A percentile compares a stretch with the other conserved stretches of the same genome.
phyloP scores from a whole-genome alignment of 352 stramenopile species.

The Pythium monospermum region DNA sequence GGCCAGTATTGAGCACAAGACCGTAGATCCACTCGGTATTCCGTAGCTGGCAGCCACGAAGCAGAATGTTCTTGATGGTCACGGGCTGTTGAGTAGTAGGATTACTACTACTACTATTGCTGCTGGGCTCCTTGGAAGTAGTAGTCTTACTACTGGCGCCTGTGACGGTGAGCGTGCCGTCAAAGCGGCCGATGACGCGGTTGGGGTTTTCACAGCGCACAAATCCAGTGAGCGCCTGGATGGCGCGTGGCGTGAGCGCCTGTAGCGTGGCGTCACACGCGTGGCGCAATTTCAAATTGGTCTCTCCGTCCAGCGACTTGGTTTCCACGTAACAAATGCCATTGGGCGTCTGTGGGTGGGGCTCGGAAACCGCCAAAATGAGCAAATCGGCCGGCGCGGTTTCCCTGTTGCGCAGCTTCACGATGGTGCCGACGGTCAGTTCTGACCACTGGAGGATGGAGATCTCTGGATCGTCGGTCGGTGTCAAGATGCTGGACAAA shows the following conservation, averaged over 20 bases:
- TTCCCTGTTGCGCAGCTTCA: slow-evolving; percentile 75
- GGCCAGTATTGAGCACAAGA: slow-evolving; percentile 89
- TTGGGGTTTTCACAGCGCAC: slow-evolving; percentile 71
- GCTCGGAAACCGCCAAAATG: slow-evolving; percentile 51
- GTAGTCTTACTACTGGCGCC: slow-evolving; percentile 22
- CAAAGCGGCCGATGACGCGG: slow-evolving; percentile 70
- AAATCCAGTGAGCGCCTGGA: slow-evolving; percentile 36
- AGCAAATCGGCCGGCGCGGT: slow-evolving; percentile 70
- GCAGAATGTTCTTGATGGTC: slow-evolving; percentile 81
- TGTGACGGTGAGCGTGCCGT: slow-evolving; percentile 46
- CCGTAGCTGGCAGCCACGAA: slow-evolving; percentile 83
- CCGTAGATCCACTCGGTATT: slow-evolving; percentile 87
- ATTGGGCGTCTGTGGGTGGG: slow-evolving; percentile 35
- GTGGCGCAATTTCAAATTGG: slow-evolving; percentile 89
- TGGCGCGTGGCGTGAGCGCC: background rate
- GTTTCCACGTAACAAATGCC: slow-evolving; percentile 88
- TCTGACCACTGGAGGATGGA: slow-evolving; percentile 69
- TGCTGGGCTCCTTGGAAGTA: too few species aligned
- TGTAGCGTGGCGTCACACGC: slow-evolving; percentile 23
- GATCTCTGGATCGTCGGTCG: slow-evolving; percentile 70
- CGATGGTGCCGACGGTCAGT: slow-evolving; percentile 65
- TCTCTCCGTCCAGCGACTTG: slow-evolving; percentile 89
- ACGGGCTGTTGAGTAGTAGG: slow-evolving; percentile 38
- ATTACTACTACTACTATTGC: too few species aligned
- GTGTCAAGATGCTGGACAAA: too few species aligned